Evolutionary conservation across 2,329 filamentous ascomycete species (phyloP).

Genomic region (Cercospora sojina): DNA sequence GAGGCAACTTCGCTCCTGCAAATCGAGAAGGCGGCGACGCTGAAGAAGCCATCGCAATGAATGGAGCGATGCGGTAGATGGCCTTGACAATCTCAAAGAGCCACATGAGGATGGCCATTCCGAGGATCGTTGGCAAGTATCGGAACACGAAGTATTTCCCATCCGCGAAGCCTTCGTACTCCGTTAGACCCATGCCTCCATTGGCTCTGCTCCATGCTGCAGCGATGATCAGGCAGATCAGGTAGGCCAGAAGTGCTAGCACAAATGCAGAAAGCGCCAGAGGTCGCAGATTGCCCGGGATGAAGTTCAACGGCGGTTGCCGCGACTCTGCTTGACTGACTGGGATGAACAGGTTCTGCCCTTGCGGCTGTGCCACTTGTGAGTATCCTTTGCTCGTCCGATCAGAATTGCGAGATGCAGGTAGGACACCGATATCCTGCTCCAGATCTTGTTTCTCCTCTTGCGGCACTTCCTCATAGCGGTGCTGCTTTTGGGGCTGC

Average conservation of each 20-base stretch:
- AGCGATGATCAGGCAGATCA: constrained; percentile 68
- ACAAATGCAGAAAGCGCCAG: constrained; percentile 62
- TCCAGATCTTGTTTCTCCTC: constrained; percentile 23
- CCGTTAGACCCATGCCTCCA: constrained; percentile 58
- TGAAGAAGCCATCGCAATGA: constrained; percentile 70
- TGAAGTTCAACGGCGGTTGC: constrained; percentile 58
- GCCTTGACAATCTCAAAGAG: constrained; percentile 71
- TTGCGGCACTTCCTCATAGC: constrained; percentile 27
- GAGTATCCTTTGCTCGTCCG: constrained; percentile 13
- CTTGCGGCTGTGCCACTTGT: constrained; percentile 16
- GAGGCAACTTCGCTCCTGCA: constrained; percentile 63
- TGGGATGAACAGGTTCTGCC: constrained; percentile 37
- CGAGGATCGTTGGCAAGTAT: constrained; percentile 77
- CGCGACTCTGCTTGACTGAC: constrained; percentile 31
- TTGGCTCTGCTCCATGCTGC: constrained; percentile 65
- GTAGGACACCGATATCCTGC: constrained; percentile 20
- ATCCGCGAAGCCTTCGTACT: constrained; percentile 68
- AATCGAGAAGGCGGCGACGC: constrained; percentile 59
- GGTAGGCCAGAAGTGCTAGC: constrained; percentile 66
- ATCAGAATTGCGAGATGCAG: constrained; percentile 14
- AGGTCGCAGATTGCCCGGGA: constrained; percentile 69
- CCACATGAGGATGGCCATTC: constrained; percentile 70
- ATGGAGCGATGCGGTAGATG: constrained; percentile 74
- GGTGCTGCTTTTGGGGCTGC: constrained; percentile 20
- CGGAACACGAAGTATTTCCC: constrained; percentile 81